Evolutionary conservation across 1,284 basidiomycete genomes (phyloP).

Genomic region (Trichosporon inkin): DNA sequence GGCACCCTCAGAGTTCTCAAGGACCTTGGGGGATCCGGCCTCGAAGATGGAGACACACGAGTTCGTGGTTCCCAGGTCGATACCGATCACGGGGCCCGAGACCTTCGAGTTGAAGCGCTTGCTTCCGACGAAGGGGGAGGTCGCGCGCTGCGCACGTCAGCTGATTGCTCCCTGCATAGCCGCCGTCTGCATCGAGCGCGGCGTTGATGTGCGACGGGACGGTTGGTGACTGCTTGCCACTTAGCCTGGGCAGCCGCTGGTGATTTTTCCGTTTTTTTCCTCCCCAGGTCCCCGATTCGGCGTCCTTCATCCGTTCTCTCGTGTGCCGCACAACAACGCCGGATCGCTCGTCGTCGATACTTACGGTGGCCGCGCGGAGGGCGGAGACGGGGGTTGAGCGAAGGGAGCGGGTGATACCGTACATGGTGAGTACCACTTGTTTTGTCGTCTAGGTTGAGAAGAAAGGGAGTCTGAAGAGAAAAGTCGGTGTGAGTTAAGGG

Average conservation of each 20-base stretch:
- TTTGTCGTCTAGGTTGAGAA: slow-evolving; percentile 9
- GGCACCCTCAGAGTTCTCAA: slow-evolving; percentile 96
- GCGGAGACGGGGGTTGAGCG: slow-evolving; percentile 25
- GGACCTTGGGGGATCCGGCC: slow-evolving; percentile 87
- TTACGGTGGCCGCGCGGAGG: slow-evolving; percentile 28
- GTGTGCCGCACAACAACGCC: neutral
- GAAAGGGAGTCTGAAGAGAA: slow-evolving; percentile 9
- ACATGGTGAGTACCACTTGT: slow-evolving; percentile 30
- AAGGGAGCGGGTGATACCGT: slow-evolving; percentile 41
- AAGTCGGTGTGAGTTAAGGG: slow-evolving; percentile 1
- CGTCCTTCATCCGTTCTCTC: neutral
- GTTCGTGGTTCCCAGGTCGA: slow-evolving; percentile 59
- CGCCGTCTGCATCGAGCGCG: neutral
- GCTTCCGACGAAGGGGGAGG: slow-evolving; percentile 35
- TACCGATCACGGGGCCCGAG: slow-evolving; percentile 54
- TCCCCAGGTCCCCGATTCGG: neutral
- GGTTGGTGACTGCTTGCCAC: neutral
- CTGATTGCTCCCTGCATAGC: neutral
- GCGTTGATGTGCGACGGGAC: neutral
- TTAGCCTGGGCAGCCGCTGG: too few species aligned
- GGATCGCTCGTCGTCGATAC: slow-evolving; percentile 11
- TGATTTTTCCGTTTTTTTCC: slow-evolving; percentile 7
- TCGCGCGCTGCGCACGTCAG: slow-evolving; percentile 29
- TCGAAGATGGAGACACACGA: slow-evolving; percentile 95
- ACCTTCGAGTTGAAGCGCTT: slow-evolving; percentile 54